phyloP scores from a whole-genome alignment of 495 filamentous ascomycete genomes.

The Aspergillus panamensis region DNA sequence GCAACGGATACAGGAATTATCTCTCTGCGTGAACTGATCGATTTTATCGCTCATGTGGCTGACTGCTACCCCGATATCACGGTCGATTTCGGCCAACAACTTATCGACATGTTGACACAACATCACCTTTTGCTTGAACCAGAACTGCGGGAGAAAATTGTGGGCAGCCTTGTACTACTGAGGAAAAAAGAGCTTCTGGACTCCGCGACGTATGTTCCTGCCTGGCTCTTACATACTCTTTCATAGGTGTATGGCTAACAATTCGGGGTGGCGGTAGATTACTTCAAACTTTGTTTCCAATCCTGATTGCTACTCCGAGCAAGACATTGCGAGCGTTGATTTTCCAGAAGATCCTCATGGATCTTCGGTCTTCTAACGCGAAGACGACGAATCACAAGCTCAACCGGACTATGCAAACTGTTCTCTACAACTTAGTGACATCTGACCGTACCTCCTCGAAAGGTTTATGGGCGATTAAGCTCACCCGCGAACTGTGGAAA shows the following conservation, averaged over 20 bases:
- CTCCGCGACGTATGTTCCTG: conserved; percentile 56
- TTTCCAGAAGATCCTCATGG: conserved; percentile 87
- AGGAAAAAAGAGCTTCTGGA: conserved; percentile 90
- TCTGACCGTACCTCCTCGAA: conserved; percentile 79
- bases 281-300: conserved; percentile 85
- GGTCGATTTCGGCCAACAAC: conserved; percentile 70
- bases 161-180: conserved; percentile 82
- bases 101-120: conserved; percentile 71
- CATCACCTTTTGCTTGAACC: conserved; percentile 77
- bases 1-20: conserved; percentile 71
- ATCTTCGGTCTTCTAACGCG: conserved; percentile 78
- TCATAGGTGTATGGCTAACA: conserved; percentile 12
- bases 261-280: conserved; percentile 41
- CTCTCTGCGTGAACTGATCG: conserved; percentile 78
- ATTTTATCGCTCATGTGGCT: conserved; percentile 87
- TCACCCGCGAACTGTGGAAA: conserved; percentile 85
- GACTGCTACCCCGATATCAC: conserved; percentile 86
- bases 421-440: conserved; percentile 84
- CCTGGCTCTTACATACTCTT: neutral
- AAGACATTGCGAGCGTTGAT: conserved; percentile 81
- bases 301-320: conserved; percentile 79
- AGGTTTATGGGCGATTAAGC: conserved; percentile 89
- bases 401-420: conserved; percentile 88
- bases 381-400: conserved; percentile 86
- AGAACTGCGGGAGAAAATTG: conserved; percentile 89